These are phyloP conservation scores for Cercospora sp. DNA, from an alignment of 2,329 filamentous ascomycete species.

Conservation along the genomic window DNA sequence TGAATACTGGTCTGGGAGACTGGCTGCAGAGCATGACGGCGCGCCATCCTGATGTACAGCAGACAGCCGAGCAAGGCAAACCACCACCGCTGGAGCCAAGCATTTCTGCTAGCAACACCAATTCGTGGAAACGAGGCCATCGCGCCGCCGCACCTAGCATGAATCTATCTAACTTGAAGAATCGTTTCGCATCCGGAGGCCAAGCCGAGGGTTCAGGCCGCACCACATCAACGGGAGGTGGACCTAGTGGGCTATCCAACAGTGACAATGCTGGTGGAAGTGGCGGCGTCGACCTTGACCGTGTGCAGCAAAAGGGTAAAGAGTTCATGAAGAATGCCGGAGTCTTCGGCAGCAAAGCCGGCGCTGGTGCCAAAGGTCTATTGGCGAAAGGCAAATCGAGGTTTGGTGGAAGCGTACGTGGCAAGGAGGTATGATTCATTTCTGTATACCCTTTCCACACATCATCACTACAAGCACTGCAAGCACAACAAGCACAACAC, in stretches of 20 bases:
- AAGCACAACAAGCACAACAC: neutral
- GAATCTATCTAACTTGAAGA: slow-evolving; percentile 15
- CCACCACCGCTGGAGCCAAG: slow-evolving; percentile 24
- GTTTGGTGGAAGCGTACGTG: slow-evolving; percentile 41
- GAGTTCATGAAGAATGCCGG: slow-evolving; percentile 84
- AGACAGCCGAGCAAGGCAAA: slow-evolving; percentile 32
- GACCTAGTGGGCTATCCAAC: slow-evolving; percentile 32
- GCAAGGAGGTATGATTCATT: slow-evolving; percentile 79
- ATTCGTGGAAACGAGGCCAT: slow-evolving; percentile 20
- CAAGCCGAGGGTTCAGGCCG: slow-evolving; percentile 15
- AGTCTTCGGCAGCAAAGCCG: slow-evolving; percentile 64
- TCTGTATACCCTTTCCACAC: slow-evolving; percentile 30
- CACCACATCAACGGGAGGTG: slow-evolving; percentile 10
- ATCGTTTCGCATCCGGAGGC: slow-evolving; percentile 17
- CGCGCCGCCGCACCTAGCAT: slow-evolving; percentile 12
- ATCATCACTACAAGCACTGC: slow-evolving; percentile 2
- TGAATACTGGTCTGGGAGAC: slow-evolving; percentile 71
- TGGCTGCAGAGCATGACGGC: slow-evolving; percentile 57
- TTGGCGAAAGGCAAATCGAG: slow-evolving; percentile 81
- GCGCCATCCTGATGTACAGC: slow-evolving; percentile 53
- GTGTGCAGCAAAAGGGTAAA: slow-evolving; percentile 68
- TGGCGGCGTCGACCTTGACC: slow-evolving; percentile 31
- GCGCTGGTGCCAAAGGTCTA: slow-evolving; percentile 83
- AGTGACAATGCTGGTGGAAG: slow-evolving; percentile 18
- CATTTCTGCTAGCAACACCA: slow-evolving; percentile 11